phyloP scores from a whole-genome alignment of 441 rosid species.

The Capsella rubella region DNA sequence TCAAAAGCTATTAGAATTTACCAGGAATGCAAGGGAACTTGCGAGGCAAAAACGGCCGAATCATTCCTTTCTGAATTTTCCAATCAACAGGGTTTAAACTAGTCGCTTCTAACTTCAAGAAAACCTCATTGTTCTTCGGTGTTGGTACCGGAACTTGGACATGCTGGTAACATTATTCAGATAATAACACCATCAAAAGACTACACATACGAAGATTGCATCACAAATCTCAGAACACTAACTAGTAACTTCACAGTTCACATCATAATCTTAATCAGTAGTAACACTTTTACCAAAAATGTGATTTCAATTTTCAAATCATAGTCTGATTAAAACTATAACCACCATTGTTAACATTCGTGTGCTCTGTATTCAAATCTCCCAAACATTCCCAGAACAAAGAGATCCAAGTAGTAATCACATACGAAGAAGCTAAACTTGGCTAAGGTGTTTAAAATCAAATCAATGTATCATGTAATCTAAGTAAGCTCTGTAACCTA shows the following conservation, averaged over 20 bases:
- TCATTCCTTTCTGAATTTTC: slow-evolving; percentile 71
- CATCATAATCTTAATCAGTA: not conserved
- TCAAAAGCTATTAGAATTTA: slow-evolving; percentile 8
- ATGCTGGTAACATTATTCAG: slow-evolving; percentile 51
- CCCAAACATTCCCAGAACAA: not conserved
- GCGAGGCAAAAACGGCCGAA: slow-evolving; percentile 65
- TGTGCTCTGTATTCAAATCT: too few species aligned
- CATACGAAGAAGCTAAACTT: not conserved
- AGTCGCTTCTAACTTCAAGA: slow-evolving; percentile 62
- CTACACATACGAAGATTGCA: not conserved
- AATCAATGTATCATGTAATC: not conserved
- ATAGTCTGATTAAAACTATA: not conserved
- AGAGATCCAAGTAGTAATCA: not conserved
- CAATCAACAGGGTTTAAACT: slow-evolving; percentile 71
- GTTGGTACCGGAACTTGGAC: slow-evolving; percentile 62
- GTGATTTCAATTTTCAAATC: not conserved
- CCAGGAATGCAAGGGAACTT: slow-evolving; percentile 73
- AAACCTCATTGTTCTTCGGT: slow-evolving; percentile 55
- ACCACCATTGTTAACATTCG: too few species aligned
- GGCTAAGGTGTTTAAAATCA: too few species aligned
- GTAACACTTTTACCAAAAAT: not conserved
- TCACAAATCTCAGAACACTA: not conserved
- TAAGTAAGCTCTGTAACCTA: not conserved
- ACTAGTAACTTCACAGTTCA: not conserved
- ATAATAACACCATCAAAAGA: slow-evolving; percentile 1